phyloP scores from a whole-genome alignment of 2,329 filamentous ascomycete species.

The Neonectria hederae region DNA sequence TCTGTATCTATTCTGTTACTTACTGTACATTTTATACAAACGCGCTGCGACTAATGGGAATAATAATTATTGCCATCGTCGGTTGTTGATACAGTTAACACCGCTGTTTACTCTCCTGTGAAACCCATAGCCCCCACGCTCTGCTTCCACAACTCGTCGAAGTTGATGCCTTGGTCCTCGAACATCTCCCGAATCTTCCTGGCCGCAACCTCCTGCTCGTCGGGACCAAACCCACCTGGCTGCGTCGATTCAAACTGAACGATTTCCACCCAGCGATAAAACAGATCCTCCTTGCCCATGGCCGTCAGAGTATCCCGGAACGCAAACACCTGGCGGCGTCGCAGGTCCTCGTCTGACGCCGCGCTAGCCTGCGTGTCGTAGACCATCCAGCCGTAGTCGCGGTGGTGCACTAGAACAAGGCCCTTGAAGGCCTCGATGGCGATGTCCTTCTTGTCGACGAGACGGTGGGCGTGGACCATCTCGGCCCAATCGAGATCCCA shows the following conservation, averaged over 20 bases:
- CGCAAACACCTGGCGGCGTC: slow-evolving; percentile 77
- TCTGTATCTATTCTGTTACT: background rate
- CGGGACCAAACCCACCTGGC: slow-evolving; percentile 80
- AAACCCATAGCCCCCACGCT: slow-evolving; percentile 39
- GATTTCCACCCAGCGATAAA: slow-evolving; percentile 92
- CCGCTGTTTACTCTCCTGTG: background rate
- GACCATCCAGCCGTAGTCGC: slow-evolving; percentile 72
- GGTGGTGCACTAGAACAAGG: slow-evolving; percentile 74
- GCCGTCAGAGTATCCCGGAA: slow-evolving; percentile 80
- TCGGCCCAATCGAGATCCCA: slow-evolving; percentile 89
- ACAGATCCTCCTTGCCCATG: slow-evolving; percentile 86
- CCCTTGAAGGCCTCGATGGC: slow-evolving; percentile 74
- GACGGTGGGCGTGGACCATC: slow-evolving; percentile 77
- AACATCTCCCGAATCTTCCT: slow-evolving; percentile 81
- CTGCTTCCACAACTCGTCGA: slow-evolving; percentile 80
- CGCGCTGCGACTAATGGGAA: background rate
- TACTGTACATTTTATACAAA: background rate
- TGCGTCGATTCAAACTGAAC: slow-evolving; percentile 86
- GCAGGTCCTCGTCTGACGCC: slow-evolving; percentile 66
- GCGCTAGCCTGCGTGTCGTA: slow-evolving; percentile 68
- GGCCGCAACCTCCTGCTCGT: slow-evolving; percentile 77
- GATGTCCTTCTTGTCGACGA: slow-evolving; percentile 71
- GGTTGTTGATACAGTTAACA: slow-evolving; percentile 1
- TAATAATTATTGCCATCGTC: background rate
- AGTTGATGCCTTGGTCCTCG: slow-evolving; percentile 78